Conservation (phyloP, 179 eudicot genomes). For the Spergularia azorica region DNA sequence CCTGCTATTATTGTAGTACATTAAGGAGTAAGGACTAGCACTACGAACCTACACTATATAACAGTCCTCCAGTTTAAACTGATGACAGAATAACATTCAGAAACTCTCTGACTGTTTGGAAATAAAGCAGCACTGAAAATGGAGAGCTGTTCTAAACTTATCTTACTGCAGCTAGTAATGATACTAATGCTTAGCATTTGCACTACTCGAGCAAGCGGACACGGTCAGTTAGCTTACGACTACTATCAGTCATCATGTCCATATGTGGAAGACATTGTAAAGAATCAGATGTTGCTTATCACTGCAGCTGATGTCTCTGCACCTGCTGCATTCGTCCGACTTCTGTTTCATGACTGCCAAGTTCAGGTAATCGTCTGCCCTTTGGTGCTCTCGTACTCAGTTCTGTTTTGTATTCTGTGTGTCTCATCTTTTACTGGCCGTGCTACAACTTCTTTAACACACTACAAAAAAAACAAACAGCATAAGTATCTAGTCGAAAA, state of each 20-base stretch:
- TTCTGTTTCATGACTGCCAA: slow-evolving; percentile 43
- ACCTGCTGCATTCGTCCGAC: slow-evolving; percentile 35
- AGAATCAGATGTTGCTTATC: slow-evolving; percentile 28
- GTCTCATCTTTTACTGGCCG: too few relatives aligned
- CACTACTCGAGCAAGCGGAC: neutral
- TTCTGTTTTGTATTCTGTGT: too few relatives aligned
- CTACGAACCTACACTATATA: too few relatives aligned
- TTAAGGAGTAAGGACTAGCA: too few relatives aligned
- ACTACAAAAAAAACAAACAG: too few relatives aligned
- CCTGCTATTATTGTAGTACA: too few relatives aligned
- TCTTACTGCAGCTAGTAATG: slow-evolving; percentile 11
- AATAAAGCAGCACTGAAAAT: neutral
- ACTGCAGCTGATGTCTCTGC: slow-evolving; percentile 27
- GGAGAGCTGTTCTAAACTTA: neutral
- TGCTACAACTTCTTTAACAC: too few relatives aligned
- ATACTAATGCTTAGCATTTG: slow-evolving; percentile 4
- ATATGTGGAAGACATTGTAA: slow-evolving; percentile 33
- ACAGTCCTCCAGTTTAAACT: too few relatives aligned
- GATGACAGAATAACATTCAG: too few relatives aligned
- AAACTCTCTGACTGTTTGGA: too few relatives aligned
- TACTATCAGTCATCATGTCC: slow-evolving; percentile 34
- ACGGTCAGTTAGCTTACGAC: slow-evolving; percentile 19
- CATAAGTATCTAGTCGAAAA: too few relatives aligned
- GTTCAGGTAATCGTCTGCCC: slow-evolving; percentile 33
- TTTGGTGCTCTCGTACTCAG: neutral